phyloP scores from a whole-genome alignment of 208 protist species.

The Angomonas deanei region DNA sequence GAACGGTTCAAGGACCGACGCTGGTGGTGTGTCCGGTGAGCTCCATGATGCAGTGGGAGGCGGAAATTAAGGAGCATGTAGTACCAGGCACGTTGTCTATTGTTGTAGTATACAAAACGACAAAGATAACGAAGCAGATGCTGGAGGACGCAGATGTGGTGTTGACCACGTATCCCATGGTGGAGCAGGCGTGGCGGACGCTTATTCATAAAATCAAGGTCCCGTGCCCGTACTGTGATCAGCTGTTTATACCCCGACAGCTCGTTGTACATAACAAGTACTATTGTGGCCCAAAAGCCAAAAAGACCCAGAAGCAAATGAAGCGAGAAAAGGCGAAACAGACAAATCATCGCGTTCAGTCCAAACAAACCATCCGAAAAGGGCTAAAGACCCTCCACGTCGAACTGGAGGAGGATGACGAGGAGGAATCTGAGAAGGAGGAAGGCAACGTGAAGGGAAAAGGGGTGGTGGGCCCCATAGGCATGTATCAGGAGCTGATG shows the following conservation, averaged over 20 bases:
- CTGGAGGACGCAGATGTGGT: constrained; percentile 90
- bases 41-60: constrained; percentile 91
- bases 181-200: constrained; percentile 86
- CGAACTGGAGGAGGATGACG: constrained; percentile 42
- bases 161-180: constrained; percentile 92
- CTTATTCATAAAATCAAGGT: constrained; percentile 83
- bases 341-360: constrained; percentile 40
- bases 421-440: constrained; percentile 17
- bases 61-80: constrained; percentile 82
- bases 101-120: constrained; percentile 69
- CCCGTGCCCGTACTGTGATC: constrained; percentile 83
- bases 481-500: constrained; percentile 89
- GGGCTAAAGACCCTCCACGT: constrained; percentile 74
- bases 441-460: constrained; percentile 5
- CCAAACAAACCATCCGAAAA: constrained; percentile 71
- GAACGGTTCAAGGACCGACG: constrained; percentile 68
- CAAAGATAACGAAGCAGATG: constrained; percentile 42
- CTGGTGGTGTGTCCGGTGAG: constrained; percentile 89
- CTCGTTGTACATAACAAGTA: constrained; percentile 91
- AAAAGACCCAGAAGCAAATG: constrained; percentile 74
- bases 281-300: constrained; percentile 89
- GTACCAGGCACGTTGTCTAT: constrained; percentile 55
- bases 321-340: constrained; percentile 69
- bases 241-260: constrained; percentile 83
- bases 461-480: constrained; percentile 71